These are phyloP conservation scores for Cicer pinnatifidum DNA, from an alignment of 306 rosid genomes.

Conservation along the genomic window DNA sequence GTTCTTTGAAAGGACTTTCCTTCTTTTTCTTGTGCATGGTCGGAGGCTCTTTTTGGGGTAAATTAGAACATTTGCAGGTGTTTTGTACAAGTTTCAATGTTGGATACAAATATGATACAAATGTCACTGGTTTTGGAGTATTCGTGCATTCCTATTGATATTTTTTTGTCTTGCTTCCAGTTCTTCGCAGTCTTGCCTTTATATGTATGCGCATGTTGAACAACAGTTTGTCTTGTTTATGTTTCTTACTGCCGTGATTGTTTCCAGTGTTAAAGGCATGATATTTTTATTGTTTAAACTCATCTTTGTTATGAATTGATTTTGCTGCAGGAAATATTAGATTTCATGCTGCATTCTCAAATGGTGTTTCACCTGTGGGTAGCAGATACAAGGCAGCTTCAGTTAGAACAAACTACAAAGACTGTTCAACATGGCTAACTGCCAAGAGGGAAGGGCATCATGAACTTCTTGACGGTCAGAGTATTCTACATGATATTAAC, in stretches of 20 bases:
- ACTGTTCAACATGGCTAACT: conserved; percentile 65
- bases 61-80: not conserved
- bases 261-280: conserved; percentile 24
- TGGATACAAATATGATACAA: not conserved
- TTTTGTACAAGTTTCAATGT: conserved; percentile 1
- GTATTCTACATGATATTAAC: conserved; percentile 56
- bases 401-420: conserved; percentile 49
- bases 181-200: conserved; percentile 27
- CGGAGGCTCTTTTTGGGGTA: not conserved
- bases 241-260: conserved; percentile 1
- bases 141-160: not conserved
- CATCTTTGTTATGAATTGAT: conserved; percentile 26
- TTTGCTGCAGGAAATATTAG: conserved; percentile 58
- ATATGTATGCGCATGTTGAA: not conserved
- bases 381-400: conserved; percentile 62
- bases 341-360: conserved; percentile 66
- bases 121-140: not conserved
- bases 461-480: conserved; percentile 67
- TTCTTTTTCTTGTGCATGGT: not conserved
- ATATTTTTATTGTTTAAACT: conserved; percentile 26
- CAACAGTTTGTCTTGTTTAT: conserved; percentile 9
- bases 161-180: conserved; percentile 21
- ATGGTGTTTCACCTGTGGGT: conserved; percentile 68
- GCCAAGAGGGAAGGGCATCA: conserved; percentile 72
- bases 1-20: conserved; percentile 13